Base-by-base conservation (phyloP, 352 stramenopile genomes). In the Globisporangium recalcitrans region DNA sequence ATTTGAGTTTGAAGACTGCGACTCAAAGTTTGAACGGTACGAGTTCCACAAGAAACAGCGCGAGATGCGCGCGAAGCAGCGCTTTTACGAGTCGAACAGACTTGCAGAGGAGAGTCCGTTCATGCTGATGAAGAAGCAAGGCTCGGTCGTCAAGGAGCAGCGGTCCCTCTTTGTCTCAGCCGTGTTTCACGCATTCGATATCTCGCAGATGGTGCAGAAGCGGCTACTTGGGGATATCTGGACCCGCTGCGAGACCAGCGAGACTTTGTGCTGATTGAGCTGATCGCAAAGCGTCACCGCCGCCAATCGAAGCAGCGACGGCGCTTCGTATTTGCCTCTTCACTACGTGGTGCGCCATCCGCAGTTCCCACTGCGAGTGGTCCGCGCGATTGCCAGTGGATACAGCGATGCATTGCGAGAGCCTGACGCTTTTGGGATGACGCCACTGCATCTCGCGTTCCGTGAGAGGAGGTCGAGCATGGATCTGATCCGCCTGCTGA, bases 371-470 rank as follows among this genome's bases (percentile, higher is more conserved):
- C 52, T 81, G 8, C 13, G 55, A 24, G 67, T 88, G 3, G 52
- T 88, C 26, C 55, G 60, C 6, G 59, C 67, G 0, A 72, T 91
- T n/a, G 72, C 75, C 1, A 5, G 66, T 4, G 78, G 73, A 0
- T 78, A 79, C 46, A 58, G 48, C 0, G 75, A 87, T 4, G 82
- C 77, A 6, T 62, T 86, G 32, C 19, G 21, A n/a, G 57, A 68
- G 9, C 49, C 31, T 4, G 82, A 91, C 61, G 71, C 69, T 19
- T 84, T 79, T 56, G 80, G 77, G 7, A 82, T 87, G 63, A 88
- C 77, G 11, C 82, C 82, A 13, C 52, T 90, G 38, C 82, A 91
- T 53, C 62, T 89, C 2, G 78, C 73, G 9, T 73, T 88, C 8
- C 80, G 77, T 8, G 75, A 82, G 42, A 63, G 69, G 19, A 68